Evolutionary conservation across 2,329 filamentous ascomycete species (phyloP), one percentile per base, ranked within the genome.

Genomic region (Monilinia vaccinii-corymbosi): DNA sequence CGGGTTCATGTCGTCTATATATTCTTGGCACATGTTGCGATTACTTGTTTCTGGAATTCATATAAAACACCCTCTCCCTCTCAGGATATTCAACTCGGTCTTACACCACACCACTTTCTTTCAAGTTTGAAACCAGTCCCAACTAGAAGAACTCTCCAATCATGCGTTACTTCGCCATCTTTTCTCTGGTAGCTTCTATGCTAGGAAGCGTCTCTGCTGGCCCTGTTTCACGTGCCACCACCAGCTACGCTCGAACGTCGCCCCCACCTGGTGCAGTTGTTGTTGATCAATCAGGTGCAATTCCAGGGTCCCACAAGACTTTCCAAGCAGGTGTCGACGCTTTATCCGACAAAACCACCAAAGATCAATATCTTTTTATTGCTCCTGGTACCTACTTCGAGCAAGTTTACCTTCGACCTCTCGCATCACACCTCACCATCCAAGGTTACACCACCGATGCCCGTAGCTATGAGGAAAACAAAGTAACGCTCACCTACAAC

Each of bases 361-460:
- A 69, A 0, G 73, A 74, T 10, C 79, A 82, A 65, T 76, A 73
- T 62, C 79, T 83, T 70, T 83, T 82, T 72, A 80, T 83, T 67
- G 70, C 79, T 63, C 72, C 77, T 23, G 81, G 81, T 5, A 81
- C 76, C 46, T 84, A 84, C 73, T 72, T 72, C 11, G 81, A 84
- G 68, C 81, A 84, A 70, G 79, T 84, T 55, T 79, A 77, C 67
- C 75, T 84, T 52, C 72, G 76, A 21, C 66, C 69, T 4, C 72
- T 79, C 53, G 74, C 73, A 25, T 77, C 76, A 3, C 72, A 75
- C n/a, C 71, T 83, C 47, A 79, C 77, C 5, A 77, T 84, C 61
- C 81, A 82, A 64, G 81, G 81, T 28, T 78, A 78, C 64, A 82
- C 81, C 1, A 65, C 67, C 21, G 73, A 77, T 52, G 73, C 75